Percentiles rank a stretch among this genome's conserved stretches.
Conservation (phyloP, 2,329 filamentous ascomycete genomes). For the Cryphonectria parasitica region DNA sequence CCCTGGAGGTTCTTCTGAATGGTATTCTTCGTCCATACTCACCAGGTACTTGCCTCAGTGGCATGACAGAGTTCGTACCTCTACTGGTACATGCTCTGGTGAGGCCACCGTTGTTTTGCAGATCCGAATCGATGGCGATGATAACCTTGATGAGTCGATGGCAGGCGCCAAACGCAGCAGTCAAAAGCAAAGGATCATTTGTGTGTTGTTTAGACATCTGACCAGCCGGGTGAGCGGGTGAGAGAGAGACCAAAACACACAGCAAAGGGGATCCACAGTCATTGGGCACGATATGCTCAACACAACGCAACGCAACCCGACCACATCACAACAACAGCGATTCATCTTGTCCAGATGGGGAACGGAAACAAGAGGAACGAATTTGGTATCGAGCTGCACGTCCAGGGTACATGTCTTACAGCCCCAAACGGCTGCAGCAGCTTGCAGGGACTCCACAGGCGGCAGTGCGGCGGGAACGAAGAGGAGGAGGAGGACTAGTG, state of each 20-base stretch:
- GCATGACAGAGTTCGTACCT: too few species aligned
- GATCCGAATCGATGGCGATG: too few species aligned
- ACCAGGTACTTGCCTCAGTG: too few species aligned
- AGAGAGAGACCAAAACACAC: too few species aligned
- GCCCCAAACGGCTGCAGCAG: conserved; percentile 1
- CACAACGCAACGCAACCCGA: background rate
- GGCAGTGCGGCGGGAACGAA: background rate
- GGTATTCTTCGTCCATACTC: too few species aligned
- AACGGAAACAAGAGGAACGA: background rate
- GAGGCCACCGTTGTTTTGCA: background rate
- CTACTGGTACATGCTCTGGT: background rate
- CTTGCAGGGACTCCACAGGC: background rate
- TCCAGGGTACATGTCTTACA: background rate
- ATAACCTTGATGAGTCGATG: too few species aligned
- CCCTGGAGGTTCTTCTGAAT: too few species aligned
- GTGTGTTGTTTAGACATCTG: conserved; percentile 3
- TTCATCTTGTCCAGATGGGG: background rate
- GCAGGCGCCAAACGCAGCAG: too few species aligned
- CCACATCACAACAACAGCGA: background rate
- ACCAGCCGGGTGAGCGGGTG: background rate
- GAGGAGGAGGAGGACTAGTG: background rate
- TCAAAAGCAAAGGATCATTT: background rate
- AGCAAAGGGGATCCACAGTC: background rate
- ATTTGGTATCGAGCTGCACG: background rate
- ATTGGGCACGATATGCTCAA: background rate